These are phyloP conservation scores for Colletotrichum endophyticum DNA, from an alignment of 2,329 filamentous ascomycete species.

Conservation along the genomic window DNA sequence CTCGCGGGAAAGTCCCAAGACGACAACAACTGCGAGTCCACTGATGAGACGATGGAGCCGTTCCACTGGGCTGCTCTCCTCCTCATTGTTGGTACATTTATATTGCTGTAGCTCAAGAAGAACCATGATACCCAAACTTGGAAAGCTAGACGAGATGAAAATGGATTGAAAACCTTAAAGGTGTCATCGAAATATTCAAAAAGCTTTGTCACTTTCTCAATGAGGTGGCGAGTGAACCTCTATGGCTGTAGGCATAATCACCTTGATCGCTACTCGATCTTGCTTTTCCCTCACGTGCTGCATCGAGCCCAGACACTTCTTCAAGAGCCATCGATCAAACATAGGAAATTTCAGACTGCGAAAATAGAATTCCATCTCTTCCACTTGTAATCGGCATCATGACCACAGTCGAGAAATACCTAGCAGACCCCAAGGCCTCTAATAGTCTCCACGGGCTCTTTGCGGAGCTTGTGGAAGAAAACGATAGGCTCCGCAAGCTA, in stretches of 20 bases:
- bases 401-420: not conserved
- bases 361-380: not conserved
- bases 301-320: not conserved
- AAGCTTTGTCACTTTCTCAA: not conserved
- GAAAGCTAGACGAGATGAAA: not conserved
- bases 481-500: not conserved
- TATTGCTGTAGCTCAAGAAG: not conserved
- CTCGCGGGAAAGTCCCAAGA: not conserved
- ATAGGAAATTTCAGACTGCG: not conserved
- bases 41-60: not conserved
- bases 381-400: not conserved
- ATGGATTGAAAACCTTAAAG: not conserved
- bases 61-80: not conserved
- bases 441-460: not conserved
- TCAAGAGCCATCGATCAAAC: not conserved
- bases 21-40: not conserved
- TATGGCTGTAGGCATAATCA: not conserved
- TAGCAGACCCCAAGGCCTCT: not conserved
- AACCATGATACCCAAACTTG: fast-evolving
- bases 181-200: not conserved
- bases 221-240: not conserved
- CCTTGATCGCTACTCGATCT: not conserved
- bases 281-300: not conserved
- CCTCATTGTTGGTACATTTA: not conserved
- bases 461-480: not conserved